A percentile compares a stretch with the other conserved stretches of the same genome.
Evolutionary conservation across 441 rosid species (phyloP).

Genomic region (Croton laevigatus): DNA sequence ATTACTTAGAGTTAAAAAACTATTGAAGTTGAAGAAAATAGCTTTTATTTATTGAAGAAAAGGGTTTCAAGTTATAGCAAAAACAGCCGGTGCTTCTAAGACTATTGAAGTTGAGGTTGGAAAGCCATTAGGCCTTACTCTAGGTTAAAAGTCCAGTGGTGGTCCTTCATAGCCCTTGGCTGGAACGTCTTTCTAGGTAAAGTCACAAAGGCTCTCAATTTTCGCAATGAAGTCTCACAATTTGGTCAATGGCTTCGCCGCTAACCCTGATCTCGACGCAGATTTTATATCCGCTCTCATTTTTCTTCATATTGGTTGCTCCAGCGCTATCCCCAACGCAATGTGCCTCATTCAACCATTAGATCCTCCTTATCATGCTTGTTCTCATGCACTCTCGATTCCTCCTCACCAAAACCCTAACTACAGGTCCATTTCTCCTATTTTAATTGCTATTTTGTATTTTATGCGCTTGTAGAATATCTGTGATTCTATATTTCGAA

Average conservation of each 20-base stretch:
- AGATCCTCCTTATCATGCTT: constrained; percentile 76
- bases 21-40: no score
- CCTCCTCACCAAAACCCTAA: constrained; percentile 84
- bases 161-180: constrained; percentile 26
- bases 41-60: constrained; percentile 24
- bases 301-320: constrained; percentile 96
- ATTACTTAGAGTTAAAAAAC: no score
- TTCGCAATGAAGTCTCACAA: constrained; percentile 57
- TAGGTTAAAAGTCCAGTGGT: constrained; percentile 85
- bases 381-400: constrained; percentile 57
- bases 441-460: background rate
- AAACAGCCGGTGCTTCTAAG: constrained; percentile 71
- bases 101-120: constrained; percentile 87
- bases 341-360: constrained; percentile 85
- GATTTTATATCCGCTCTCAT: constrained; percentile 57
- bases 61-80: constrained; percentile 56
- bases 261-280: constrained; percentile 34
- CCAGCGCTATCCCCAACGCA: constrained; percentile 89
- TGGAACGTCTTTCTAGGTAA: no score
- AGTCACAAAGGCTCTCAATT: no score
- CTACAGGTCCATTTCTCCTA: constrained; percentile 51
- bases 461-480: no score
- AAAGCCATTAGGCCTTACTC: constrained; percentile 86
- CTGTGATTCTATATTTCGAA: background rate
- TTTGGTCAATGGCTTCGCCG: constrained; percentile 78